Evolutionary conservation across 495 filamentous ascomycete species (phyloP), one percentile per base, ranked within the genome.

Genomic region (Penicillium turbatum): DNA sequence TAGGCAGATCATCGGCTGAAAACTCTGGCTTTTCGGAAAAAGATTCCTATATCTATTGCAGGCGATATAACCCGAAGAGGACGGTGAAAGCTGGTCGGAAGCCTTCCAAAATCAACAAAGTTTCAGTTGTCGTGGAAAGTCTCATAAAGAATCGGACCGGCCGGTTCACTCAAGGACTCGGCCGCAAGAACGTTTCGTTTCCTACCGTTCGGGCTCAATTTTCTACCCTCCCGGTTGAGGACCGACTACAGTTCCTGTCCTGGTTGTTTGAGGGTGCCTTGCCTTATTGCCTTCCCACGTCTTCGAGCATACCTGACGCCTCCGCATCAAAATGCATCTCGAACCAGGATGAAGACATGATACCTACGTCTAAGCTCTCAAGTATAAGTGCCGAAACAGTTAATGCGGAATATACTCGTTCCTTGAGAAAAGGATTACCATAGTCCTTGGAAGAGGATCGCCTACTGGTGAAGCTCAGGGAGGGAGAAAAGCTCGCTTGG

Each of bases 401-500:
- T n/a, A n/a, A n/a, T n/a, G n/a, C n/a, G n/a, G n/a, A n/a, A n/a
- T n/a, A n/a, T n/a, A n/a, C n/a, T n/a, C n/a, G n/a, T n/a, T n/a
- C n/a, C n/a, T n/a, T n/a, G n/a, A n/a, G n/a, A n/a, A n/a, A n/a
- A n/a, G n/a, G n/a, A n/a, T n/a, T n/a, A n/a, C n/a, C n/a, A n/a
- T n/a, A n/a, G n/a, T n/a, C n/a, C n/a, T n/a, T n/a, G n/a, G n/a
- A n/a, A n/a, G n/a, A n/a, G n/a, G n/a, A n/a, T n/a, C n/a, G n/a
- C n/a, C n/a, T n/a, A n/a, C n/a, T n/a, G n/a, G n/a, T n/a, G n/a
- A n/a, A n/a, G n/a, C n/a, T n/a, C 15, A 35, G 31, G 9, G 52
- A 40, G n/a, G 51, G 55, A 42, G 26, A 59, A 35, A 49, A 49
- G 11, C 52, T 55, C 48, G 11, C 46, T 13, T 59, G 19, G 56